These are phyloP conservation scores for Fusarium brachygibbosum DNA, from an alignment of 2,329 filamentous ascomycete species.

Conservation along the genomic window DNA sequence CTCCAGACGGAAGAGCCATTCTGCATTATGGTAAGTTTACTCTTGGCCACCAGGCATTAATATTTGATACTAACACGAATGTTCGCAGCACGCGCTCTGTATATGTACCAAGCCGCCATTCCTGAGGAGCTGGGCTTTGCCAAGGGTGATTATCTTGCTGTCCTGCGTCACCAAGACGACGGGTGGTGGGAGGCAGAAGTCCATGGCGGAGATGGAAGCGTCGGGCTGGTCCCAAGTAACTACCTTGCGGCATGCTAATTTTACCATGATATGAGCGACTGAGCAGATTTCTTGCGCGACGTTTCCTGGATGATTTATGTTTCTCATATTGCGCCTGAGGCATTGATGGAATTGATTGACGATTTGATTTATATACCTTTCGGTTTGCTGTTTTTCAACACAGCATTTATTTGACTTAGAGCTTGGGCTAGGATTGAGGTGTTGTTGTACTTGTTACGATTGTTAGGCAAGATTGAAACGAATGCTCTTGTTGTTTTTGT, in stretches of 20 bases:
- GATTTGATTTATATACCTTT: slow-evolving; percentile 38
- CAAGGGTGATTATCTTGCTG: slow-evolving; percentile 91
- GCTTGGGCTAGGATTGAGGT: slow-evolving; percentile 27
- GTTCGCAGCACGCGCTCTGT: slow-evolving; percentile 84
- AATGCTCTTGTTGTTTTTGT: slow-evolving; percentile 22
- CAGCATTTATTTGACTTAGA: slow-evolving; percentile 30
- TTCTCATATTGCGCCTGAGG: slow-evolving; percentile 13
- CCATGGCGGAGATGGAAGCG: slow-evolving; percentile 72
- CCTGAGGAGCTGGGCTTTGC: slow-evolving; percentile 93
- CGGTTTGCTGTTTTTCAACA: slow-evolving; percentile 25
- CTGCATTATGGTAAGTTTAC: slow-evolving; percentile 88
- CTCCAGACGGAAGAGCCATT: slow-evolving; percentile 86
- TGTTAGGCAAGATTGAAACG: slow-evolving; percentile 41
- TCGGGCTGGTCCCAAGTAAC: slow-evolving; percentile 76
- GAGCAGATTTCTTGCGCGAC: slow-evolving; percentile 17
- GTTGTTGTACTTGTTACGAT: slow-evolving; percentile 34
- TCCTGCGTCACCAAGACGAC: slow-evolving; percentile 93
- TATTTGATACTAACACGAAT: slow-evolving; percentile 41
- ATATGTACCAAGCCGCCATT: slow-evolving; percentile 94
- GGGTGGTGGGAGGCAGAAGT: slow-evolving; percentile 99
- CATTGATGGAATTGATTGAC: slow-evolving; percentile 24
- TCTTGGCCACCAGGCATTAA: neutral
- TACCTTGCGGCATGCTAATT: slow-evolving; percentile 70
- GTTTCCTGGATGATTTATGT: slow-evolving; percentile 14
- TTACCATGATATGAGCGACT: slow-evolving; percentile 23